A percentile compares a stretch with the other conserved stretches of the same genome.
Evolutionary conservation across 2,329 filamentous ascomycete species (phyloP).

Genomic region (Hymenoscyphus salicellus): DNA sequence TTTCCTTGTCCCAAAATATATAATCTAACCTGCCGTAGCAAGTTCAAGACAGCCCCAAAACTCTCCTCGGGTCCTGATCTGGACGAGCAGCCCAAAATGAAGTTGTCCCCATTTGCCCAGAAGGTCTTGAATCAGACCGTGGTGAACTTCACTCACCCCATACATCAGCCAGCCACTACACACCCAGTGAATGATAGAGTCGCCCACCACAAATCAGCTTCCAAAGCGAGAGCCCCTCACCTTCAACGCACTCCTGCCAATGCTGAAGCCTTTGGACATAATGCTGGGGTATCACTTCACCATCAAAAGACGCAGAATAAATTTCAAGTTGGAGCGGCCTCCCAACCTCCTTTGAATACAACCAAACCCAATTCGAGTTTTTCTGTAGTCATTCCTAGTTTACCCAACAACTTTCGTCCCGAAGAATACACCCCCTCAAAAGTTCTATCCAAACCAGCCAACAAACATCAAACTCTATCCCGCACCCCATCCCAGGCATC

Average conservation of each 20-base stretch:
- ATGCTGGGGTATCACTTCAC: slow-evolving; percentile 20
- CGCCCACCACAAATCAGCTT: background rate
- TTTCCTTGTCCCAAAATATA: background rate
- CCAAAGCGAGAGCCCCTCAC: slow-evolving; percentile 16
- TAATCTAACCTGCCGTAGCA: slow-evolving; percentile 40
- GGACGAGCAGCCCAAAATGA: slow-evolving; percentile 19
- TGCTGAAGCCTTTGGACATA: slow-evolving; percentile 16
- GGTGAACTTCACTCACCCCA: slow-evolving; percentile 23
- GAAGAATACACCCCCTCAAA: slow-evolving; percentile 37
- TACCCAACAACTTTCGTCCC: slow-evolving; percentile 24
- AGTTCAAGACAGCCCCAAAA: slow-evolving; percentile 53
- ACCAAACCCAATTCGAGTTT: slow-evolving; percentile 37
- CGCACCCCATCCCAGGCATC: slow-evolving; percentile 45
- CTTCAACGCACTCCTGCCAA: slow-evolving; percentile 9
- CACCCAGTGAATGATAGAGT: slow-evolving; percentile 1
- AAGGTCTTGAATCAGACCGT: slow-evolving; percentile 34
- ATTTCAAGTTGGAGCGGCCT: slow-evolving; percentile 18
- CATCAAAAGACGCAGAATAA: slow-evolving; percentile 7
- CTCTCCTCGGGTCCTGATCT: slow-evolving; percentile 12
- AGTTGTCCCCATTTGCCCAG: slow-evolving; percentile 34
- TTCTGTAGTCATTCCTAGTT: slow-evolving; percentile 29
- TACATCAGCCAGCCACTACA: background rate
- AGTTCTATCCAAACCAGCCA: slow-evolving; percentile 15
- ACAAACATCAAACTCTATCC: slow-evolving; percentile 30
- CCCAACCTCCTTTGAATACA: slow-evolving; percentile 39